Evolutionary conservation across 495 filamentous ascomycete species (phyloP).

Genomic region (Collariella sp.): DNA sequence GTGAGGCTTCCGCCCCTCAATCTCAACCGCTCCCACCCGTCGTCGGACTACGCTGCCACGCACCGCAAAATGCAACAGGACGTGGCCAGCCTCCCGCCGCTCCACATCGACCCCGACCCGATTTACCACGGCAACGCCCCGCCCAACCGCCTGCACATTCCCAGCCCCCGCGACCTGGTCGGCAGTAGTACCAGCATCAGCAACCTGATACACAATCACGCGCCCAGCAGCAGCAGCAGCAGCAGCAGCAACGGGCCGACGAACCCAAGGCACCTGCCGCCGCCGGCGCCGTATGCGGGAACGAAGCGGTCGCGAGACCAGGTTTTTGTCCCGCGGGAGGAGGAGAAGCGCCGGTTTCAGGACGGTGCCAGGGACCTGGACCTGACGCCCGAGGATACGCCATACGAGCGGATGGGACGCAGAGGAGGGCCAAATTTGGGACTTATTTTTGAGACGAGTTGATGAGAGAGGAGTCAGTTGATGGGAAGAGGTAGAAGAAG

Average conservation of each 20-base stretch:
- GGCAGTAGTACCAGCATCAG: neutral
- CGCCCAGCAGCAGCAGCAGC: neutral
- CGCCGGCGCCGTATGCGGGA: conserved; percentile 18
- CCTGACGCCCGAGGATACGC: conserved; percentile 12
- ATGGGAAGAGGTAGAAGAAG: no score
- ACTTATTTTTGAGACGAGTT: no score
- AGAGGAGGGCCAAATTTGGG: neutral
- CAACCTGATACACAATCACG: neutral
- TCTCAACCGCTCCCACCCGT: neutral
- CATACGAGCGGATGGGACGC: conserved; percentile 17
- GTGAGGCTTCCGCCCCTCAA: conserved; percentile 17
- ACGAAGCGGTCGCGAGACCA: conserved; percentile 25
- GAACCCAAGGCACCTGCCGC: conserved; percentile 10
- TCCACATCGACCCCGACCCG: conserved; percentile 11
- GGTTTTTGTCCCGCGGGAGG: conserved; percentile 15
- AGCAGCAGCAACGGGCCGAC: conserved; percentile 7
- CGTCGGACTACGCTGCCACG: conserved; percentile 2
- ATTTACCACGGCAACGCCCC: neutral
- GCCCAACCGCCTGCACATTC: conserved; percentile 11
- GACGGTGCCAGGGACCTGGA: conserved; percentile 22
- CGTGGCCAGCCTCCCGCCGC: conserved; percentile 13
- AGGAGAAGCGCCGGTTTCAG: conserved; percentile 15
- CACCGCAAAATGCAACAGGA: neutral
- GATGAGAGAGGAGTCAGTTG: no score
- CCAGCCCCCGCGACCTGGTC: conserved; percentile 8